phyloP scores from a whole-genome alignment of 1,139 yeast genomes.

The Candida tropicalis region DNA sequence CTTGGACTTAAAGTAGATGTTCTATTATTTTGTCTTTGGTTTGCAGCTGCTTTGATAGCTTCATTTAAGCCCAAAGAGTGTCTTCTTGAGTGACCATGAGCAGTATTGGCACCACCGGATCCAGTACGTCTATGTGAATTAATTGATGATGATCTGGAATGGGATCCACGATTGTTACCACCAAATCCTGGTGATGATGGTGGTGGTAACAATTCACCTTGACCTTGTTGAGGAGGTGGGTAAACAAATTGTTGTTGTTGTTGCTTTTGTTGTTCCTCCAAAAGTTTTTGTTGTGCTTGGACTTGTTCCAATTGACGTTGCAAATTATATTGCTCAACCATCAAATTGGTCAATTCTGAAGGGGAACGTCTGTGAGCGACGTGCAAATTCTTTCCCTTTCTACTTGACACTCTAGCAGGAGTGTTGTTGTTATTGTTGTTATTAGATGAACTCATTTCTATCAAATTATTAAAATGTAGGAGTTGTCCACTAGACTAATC shows the following conservation, averaged over 20 bases:
- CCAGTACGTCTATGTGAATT: conserved; percentile 42
- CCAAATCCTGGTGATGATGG: conserved; percentile 24
- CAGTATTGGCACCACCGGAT: conserved; percentile 20
- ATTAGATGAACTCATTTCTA: conserved; percentile 1
- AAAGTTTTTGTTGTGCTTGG: conserved; percentile 89
- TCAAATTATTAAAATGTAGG: background rate
- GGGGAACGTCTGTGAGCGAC: conserved; percentile 96
- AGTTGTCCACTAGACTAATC: no score
- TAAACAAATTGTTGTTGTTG: conserved; percentile 27
- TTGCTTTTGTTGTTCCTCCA: conserved; percentile 66
- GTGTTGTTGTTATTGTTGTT: conserved; percentile 17
- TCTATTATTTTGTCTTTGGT: conserved; percentile 62
- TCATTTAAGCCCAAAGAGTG: conserved; percentile 92
- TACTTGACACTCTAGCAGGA: conserved; percentile 19
- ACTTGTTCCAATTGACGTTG: conserved; percentile 91
- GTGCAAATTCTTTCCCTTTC: conserved; percentile 55
- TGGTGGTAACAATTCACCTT: conserved; percentile 30
- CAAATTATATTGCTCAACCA: conserved; percentile 91
- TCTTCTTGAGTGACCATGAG: conserved; percentile 78
- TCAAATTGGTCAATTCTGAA: conserved; percentile 88
- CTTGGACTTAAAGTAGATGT: conserved; percentile 38
- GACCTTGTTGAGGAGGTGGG: conserved; percentile 20
- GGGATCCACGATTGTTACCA: conserved; percentile 20
- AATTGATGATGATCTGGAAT: conserved; percentile 44
- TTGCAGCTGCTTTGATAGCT: conserved; percentile 97